Evolutionary conservation across 192 early-diverging fungal genomes (phyloP), one percentile per base, ranked within the genome.

Genomic region (Geranomyces michiganensis): DNA sequence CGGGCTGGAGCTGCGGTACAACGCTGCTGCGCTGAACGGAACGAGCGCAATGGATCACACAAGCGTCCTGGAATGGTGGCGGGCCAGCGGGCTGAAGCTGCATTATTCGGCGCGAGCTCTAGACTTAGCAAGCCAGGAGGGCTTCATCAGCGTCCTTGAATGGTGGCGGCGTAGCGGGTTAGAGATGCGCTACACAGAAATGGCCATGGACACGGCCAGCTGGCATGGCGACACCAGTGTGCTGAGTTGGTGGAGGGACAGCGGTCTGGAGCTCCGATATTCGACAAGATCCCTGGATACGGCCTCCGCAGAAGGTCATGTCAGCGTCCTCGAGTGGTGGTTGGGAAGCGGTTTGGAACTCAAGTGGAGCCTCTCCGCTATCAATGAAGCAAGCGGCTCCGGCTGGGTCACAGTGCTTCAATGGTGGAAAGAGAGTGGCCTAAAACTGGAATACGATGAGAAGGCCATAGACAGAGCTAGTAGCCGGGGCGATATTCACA

Each of bases 361-460:
- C 36, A 41, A 41, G 36, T 41, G 36, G 36, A 41, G 36, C 36
- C 36, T 41, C 36, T 41, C 36, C 36, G 36, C 36, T 41, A 41
- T 41, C 10, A 41, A 41, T 41, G 36, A 21, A 0, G 66, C 66
- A 0, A 33, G 48, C 31, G 22, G 17, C 13, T 14, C 12, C 19
- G 62, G 24, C 22, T n/a, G 21, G 19, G 41, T 65, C 15, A 0
- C 41, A 7, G 63, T 65, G n/a, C 63, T 65, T 26, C 21, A 65
- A n/a, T 65, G 63, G 63, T 65, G 63, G 63, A 65, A 65, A 22
- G 41, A 43, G 31, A 60, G 58, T 29, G 58, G 58, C 29, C 58
- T 60, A 17, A 27, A 55, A 9, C 19, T 65, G 63, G 21, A 65
- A 7, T 65, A 47, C 22, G 43, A n/a, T 13, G 63, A 41, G 30